These are phyloP conservation scores for Dimocarpus longan DNA, from an alignment of 345 rosid species.

Conservation along the genomic window DNA sequence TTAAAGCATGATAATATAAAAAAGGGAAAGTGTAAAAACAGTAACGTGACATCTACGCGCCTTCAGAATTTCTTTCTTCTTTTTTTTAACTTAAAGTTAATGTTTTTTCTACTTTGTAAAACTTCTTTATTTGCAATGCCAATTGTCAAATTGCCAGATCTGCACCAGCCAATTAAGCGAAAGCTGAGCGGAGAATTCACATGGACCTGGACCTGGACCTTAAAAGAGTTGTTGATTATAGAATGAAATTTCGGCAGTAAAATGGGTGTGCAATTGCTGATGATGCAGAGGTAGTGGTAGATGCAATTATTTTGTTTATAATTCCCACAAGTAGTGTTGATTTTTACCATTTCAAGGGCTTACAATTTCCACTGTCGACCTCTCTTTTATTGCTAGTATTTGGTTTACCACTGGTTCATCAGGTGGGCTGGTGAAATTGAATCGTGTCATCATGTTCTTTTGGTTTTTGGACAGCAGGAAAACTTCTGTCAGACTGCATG, in stretches of 20 bases:
- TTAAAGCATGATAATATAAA: neutral
- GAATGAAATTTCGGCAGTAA: neutral
- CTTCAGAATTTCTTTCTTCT: neutral
- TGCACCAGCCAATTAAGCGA: neutral
- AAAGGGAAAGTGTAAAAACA: neutral
- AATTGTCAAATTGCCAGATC: neutral
- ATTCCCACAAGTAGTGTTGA: too few relatives aligned
- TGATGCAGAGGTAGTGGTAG: neutral
- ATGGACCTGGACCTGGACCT: neutral
- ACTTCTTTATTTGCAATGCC: neutral
- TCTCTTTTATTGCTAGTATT: neutral
- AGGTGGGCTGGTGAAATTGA: neutral
- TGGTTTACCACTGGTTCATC: neutral
- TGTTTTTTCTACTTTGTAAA: too few relatives aligned
- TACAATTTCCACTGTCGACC: neutral
- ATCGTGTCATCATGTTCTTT: neutral
- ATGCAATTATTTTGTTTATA: neutral
- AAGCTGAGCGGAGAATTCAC: constrained; percentile 7
- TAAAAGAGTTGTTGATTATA: neutral
- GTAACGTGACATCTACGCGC: neutral
- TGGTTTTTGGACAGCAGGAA: neutral
- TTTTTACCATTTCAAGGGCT: neutral
- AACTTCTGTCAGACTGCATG: too few relatives aligned
- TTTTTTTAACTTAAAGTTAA: too few relatives aligned
- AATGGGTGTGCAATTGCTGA: neutral